These are phyloP conservation scores for Hypoxylon sp. DNA, from an alignment of 2,329 filamentous ascomycete genomes.

Conservation along the genomic window DNA sequence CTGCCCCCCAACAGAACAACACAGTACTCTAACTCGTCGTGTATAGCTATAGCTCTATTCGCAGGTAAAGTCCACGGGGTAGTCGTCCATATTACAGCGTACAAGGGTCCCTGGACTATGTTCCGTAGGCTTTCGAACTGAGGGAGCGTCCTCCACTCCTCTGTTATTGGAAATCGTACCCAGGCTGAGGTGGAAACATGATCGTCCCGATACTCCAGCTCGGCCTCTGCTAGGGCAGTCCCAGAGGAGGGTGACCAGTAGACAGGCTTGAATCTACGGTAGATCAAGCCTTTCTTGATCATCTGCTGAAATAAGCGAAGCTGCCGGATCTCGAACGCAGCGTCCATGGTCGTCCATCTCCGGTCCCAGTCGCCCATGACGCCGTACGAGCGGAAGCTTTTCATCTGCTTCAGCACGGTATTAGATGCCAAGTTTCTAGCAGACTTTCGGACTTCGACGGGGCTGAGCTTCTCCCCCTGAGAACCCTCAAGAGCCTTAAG, in stretches of 20 bases:
- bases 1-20: conserved; percentile 69
- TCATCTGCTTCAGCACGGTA: conserved; percentile 79
- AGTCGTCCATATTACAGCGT: conserved; percentile 97
- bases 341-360: conserved; percentile 84
- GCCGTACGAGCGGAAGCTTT: conserved; percentile 77
- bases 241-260: conserved; percentile 86
- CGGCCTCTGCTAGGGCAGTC: conserved; percentile 85
- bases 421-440: conserved; percentile 74
- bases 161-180: conserved; percentile 79
- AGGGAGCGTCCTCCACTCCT: conserved; percentile 53
- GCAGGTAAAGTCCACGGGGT: conserved; percentile 97
- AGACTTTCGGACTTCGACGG: conserved; percentile 70
- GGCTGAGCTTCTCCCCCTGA: conserved; percentile 57
- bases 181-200: conserved; percentile 80
- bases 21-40: conserved; percentile 78
- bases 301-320: conserved; percentile 80
- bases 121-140: conserved; percentile 55
- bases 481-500: conserved; percentile 82
- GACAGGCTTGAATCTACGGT: conserved; percentile 83
- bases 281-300: conserved; percentile 78
- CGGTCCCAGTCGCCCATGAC: conserved; percentile 85
- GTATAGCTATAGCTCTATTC: conserved; percentile 88
- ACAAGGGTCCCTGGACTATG: conserved; percentile 64
- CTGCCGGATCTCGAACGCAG: conserved; percentile 78
- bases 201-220: conserved; percentile 84